A percentile compares a stretch with the other conserved stretches of the same genome.
These are phyloP conservation scores for Trichosporon sp. DNA, from an alignment of 1,284 basidiomycete species.

Conservation along the genomic window DNA sequence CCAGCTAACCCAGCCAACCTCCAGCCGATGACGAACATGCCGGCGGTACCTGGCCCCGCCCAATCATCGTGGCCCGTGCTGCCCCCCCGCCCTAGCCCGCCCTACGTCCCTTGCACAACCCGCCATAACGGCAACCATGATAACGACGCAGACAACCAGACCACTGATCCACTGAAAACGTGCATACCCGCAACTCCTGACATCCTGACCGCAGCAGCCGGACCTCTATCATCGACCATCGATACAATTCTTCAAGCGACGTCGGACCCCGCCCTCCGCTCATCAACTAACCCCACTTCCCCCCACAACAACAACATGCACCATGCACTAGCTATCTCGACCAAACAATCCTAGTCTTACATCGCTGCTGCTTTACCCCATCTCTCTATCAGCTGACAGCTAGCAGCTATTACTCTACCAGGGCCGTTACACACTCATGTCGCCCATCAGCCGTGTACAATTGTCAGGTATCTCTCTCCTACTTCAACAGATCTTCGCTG, in stretches of 20 bases:
- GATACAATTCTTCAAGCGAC: background rate
- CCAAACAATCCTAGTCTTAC: background rate
- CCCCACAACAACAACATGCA: background rate
- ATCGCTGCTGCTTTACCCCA: background rate
- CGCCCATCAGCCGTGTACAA: background rate
- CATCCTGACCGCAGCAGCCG: background rate
- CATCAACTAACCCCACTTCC: background rate
- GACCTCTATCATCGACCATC: background rate
- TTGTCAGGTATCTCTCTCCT: background rate
- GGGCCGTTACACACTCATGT: background rate
- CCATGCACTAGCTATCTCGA: too few relatives aligned
- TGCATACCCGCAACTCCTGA: too few relatives aligned
- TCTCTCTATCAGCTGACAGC: background rate
- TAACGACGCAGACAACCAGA: background rate
- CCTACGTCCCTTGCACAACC: too few relatives aligned
- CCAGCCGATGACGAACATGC: constrained; percentile 3
- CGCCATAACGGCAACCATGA: too few relatives aligned
- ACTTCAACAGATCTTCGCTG: background rate
- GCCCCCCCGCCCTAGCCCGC: background rate
- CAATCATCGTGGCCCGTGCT: background rate
- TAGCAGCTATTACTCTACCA: too few relatives aligned
- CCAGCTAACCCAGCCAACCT: background rate
- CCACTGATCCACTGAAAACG: too few relatives aligned
- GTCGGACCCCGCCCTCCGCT: background rate
- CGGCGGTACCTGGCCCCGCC: background rate